These are phyloP conservation scores for Colletotrichum tamarilloi DNA, from an alignment of 2,329 filamentous ascomycete species.

Conservation along the genomic window DNA sequence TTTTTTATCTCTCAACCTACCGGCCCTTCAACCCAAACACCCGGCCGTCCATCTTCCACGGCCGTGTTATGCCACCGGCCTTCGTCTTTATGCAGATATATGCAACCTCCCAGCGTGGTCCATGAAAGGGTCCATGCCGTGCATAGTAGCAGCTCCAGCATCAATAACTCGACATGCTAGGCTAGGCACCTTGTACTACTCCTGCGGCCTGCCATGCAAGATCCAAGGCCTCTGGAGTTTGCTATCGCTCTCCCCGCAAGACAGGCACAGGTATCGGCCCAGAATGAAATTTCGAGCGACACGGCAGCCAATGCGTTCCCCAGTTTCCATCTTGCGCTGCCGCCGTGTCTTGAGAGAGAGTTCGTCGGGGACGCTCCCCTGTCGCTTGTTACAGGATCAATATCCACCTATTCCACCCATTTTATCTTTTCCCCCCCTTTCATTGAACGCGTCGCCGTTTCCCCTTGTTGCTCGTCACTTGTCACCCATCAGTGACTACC, in stretches of 20 bases:
- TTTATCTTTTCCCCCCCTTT: conserved; percentile 4
- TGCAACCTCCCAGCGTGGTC: background rate
- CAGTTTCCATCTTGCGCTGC: conserved; percentile 17
- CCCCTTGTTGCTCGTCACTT: background rate
- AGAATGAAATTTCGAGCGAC: conserved; percentile 31
- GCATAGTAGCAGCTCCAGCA: background rate
- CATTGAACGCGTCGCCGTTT: conserved; percentile 14
- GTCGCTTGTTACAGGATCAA: conserved; percentile 20
- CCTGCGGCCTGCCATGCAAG: background rate
- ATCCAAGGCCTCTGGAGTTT: background rate
- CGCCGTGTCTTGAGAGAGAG: conserved; percentile 4
- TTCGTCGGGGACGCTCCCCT: conserved; percentile 1
- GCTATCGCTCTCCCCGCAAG: conserved; percentile 16
- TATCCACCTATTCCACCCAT: conserved; percentile 8
- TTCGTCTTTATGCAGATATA: background rate
- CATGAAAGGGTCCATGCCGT: background rate
- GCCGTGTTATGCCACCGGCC: background rate
- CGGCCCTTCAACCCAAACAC: background rate
- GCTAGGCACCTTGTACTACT: background rate
- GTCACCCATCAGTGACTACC: background rate
- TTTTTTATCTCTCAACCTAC: background rate
- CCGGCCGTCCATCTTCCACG: background rate
- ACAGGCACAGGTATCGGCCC: conserved; percentile 6
- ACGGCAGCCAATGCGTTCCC: conserved; percentile 26
- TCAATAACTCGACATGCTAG: background rate